A percentile compares a stretch with the other conserved stretches of the same genome.
These are phyloP conservation scores for Fusarium albosuccineum DNA, from an alignment of 2,329 filamentous ascomycete species.

Conservation along the genomic window DNA sequence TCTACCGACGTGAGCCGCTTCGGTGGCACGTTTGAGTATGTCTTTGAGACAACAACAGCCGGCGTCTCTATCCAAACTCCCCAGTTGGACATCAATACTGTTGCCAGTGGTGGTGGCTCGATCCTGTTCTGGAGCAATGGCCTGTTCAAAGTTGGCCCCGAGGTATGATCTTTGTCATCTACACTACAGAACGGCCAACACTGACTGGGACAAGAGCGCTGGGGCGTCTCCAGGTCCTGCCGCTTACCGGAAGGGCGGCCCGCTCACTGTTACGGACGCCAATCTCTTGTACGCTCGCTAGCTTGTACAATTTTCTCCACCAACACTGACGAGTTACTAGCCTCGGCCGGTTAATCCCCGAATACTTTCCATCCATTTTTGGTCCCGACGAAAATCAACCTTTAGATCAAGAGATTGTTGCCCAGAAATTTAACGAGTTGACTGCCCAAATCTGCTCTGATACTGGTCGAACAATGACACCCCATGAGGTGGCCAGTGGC, in stretches of 20 bases:
- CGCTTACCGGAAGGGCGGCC: conserved; percentile 79
- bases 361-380: conserved; percentile 81
- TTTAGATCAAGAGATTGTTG: conserved; percentile 57
- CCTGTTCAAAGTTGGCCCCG: conserved; percentile 79
- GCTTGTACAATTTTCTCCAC: no score
- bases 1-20: conserved; percentile 75
- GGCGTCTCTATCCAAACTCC: conserved; percentile 84
- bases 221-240: conserved; percentile 78
- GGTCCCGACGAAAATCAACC: conserved; percentile 74
- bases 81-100: conserved; percentile 85
- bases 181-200: no score
- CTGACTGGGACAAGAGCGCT: conserved; percentile 51
- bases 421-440: conserved; percentile 57
- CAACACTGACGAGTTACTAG: no score
- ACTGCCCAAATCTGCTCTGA: conserved; percentile 56
- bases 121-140: conserved; percentile 79
- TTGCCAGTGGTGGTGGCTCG: conserved; percentile 81
- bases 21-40: conserved; percentile 64
- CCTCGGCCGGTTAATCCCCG: conserved; percentile 69
- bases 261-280: conserved; percentile 79
- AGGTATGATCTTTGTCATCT: conserved; percentile 57
- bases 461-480: conserved; percentile 37
- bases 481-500: conserved; percentile 53
- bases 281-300: conserved; percentile 64
- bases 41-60: conserved; percentile 82